These are phyloP conservation scores for Ustulina deusta DNA, from an alignment of 2,329 filamentous ascomycete species.

Conservation along the genomic window DNA sequence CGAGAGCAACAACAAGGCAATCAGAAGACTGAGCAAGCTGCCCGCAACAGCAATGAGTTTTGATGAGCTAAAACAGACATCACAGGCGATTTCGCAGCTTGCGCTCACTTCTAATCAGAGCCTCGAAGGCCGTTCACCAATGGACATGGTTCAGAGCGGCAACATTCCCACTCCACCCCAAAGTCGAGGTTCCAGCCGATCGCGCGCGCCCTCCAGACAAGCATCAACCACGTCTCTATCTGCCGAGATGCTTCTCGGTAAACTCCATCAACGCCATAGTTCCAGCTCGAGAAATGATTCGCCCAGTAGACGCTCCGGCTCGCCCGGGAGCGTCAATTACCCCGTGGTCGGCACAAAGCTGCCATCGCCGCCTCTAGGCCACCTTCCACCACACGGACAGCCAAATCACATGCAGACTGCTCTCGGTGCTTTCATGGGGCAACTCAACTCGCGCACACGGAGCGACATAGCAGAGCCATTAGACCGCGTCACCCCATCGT, in stretches of 20 bases:
- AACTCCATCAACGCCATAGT: conserved; percentile 35
- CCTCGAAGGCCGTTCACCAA: conserved; percentile 8
- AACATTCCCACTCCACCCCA: conserved; percentile 51
- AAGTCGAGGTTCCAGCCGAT: conserved; percentile 51
- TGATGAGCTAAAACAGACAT: conserved; percentile 49
- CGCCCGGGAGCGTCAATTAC: conserved; percentile 28
- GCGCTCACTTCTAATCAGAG: conserved; percentile 26
- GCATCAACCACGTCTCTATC: conserved; percentile 31
- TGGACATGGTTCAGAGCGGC: conserved; percentile 21
- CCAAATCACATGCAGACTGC: conserved; percentile 10
- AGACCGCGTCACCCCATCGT: background rate
- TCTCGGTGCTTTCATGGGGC: conserved; percentile 7
- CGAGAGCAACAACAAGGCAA: conserved; percentile 57
- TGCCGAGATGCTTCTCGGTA: conserved; percentile 43
- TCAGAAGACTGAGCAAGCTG: conserved; percentile 57
- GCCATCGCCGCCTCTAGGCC: conserved; percentile 14
- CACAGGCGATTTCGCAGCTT: conserved; percentile 39
- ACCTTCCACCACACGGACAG: background rate
- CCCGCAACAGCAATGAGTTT: conserved; percentile 52
- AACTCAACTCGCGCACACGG: conserved; percentile 26
- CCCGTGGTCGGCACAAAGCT: conserved; percentile 20
- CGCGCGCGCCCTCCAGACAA: conserved; percentile 41
- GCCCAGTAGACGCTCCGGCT: conserved; percentile 39
- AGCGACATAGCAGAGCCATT: conserved; percentile 10
- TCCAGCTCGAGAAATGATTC: conserved; percentile 34